phyloP scores from a whole-genome alignment of 2,329 filamentous ascomycete genomes.

The Simplicillium sp. region DNA sequence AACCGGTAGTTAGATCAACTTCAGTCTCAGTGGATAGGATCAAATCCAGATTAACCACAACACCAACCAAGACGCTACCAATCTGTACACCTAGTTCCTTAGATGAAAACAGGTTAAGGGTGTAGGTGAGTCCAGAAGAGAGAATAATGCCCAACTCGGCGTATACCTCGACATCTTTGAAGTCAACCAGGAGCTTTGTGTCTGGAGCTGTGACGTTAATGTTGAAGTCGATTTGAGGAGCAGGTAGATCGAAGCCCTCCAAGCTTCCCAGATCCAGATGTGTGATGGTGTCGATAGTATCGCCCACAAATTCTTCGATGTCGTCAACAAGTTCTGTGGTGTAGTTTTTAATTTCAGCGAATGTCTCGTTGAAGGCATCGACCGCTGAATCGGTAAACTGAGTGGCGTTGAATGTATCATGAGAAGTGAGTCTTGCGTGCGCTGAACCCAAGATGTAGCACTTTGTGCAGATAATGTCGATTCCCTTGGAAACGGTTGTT shows the following conservation, averaged over 20 bases:
- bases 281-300: conserved; percentile 6
- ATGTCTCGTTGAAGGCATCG: conserved; percentile 10
- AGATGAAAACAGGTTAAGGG: conserved; percentile 37
- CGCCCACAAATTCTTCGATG: conserved; percentile 19
- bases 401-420: conserved; percentile 28
- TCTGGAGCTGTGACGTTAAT: conserved; percentile 34
- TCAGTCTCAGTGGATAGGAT: conserved; percentile 36
- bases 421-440: conserved; percentile 29
- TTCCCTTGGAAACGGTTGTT: conserved; percentile 5
- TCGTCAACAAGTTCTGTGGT: conserved; percentile 1
- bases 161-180: conserved; percentile 44
- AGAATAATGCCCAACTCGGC: conserved; percentile 34
- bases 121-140: conserved; percentile 31
- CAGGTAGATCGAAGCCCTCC: conserved; percentile 21
- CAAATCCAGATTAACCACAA: conserved; percentile 39
- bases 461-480: conserved; percentile 35
- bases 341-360: conserved; percentile 1
- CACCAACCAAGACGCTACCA: conserved; percentile 30
- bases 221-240: conserved; percentile 29
- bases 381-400: conserved; percentile 13
- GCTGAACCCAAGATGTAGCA: conserved; percentile 42
- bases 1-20: conserved; percentile 41
- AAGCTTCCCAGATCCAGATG: conserved; percentile 15
- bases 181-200: conserved; percentile 31
- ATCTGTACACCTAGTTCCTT: conserved; percentile 31